Conservation (phyloP, 352 stramenopile genomes). For the Globisporangium cystogenes region DNA sequence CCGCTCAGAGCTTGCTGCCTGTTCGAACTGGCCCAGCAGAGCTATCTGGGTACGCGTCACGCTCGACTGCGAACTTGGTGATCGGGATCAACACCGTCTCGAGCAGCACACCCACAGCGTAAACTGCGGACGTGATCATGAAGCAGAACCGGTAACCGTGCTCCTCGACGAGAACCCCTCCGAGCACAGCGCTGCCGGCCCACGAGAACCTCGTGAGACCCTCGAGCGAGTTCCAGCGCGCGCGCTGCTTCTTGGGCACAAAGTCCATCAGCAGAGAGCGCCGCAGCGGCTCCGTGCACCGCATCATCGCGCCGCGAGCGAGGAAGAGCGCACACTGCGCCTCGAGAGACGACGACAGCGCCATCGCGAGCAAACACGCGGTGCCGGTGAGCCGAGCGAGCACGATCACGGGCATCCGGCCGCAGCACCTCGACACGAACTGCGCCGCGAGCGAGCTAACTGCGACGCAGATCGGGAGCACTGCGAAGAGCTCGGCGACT, state of each 20-base stretch:
- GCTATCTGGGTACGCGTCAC: not conserved
- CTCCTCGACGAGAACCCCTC: constrained; percentile 45
- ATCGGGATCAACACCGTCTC: constrained; percentile 57
- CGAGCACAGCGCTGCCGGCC: constrained; percentile 62
- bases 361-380: constrained; percentile 43
- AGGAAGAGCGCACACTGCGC: constrained; percentile 50
- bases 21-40: not conserved
- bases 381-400: constrained; percentile 29
- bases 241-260: constrained; percentile 48
- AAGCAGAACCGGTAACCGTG: constrained; percentile 70
- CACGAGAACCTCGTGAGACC: constrained; percentile 56
- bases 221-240: constrained; percentile 68
- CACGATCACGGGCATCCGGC: constrained; percentile 59
- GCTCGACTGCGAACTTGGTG: constrained; percentile 28
- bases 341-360: constrained; percentile 18
- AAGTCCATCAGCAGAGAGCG: constrained; percentile 77
- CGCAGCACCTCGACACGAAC: constrained; percentile 20
- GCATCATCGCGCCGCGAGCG: constrained; percentile 44
- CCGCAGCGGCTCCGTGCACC: constrained; percentile 53
- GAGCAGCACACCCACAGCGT: constrained; percentile 33
- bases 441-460: constrained; percentile 43
- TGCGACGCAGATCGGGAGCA: constrained; percentile 41
- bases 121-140: constrained; percentile 39
- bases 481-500: constrained; percentile 50
- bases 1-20: not conserved